phyloP scores from a whole-genome alignment of 805 yeast genomes.

The Debaryomyces hansenii region DNA sequence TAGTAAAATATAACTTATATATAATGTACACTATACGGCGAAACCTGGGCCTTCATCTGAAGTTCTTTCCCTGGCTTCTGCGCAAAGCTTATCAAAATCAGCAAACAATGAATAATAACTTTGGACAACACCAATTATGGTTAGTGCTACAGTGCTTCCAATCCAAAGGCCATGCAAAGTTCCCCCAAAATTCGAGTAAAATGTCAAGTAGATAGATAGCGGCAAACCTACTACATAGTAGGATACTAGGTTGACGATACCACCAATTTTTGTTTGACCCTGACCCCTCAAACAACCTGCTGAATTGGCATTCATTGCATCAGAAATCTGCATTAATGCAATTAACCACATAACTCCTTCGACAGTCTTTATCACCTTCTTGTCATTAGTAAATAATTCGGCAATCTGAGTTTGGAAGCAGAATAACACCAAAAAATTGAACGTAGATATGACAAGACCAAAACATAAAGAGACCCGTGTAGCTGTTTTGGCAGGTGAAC shows the following conservation, averaged over 20 bases:
- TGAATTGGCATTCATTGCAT: slow-evolving; percentile 66
- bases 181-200: slow-evolving; percentile 45
- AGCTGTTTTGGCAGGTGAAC: slow-evolving; percentile 32
- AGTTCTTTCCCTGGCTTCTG: slow-evolving; percentile 24
- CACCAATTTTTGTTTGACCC: slow-evolving; percentile 68
- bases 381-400: slow-evolving; percentile 57
- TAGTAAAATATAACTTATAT: slow-evolving; percentile 1
- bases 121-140: slow-evolving; percentile 49
- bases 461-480: slow-evolving; percentile 38
- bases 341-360: slow-evolving; percentile 57
- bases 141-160: slow-evolving; percentile 55
- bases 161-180: slow-evolving; percentile 65
- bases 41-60: neutral
- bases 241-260: slow-evolving; percentile 54
- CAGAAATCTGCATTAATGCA: slow-evolving; percentile 69
- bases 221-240: slow-evolving; percentile 68
- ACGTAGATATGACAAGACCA: slow-evolving; percentile 33
- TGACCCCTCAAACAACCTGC: slow-evolving; percentile 81
- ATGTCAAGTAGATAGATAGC: slow-evolving; percentile 53
- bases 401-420: slow-evolving; percentile 36
- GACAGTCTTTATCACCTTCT: slow-evolving; percentile 52
- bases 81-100: slow-evolving; percentile 36
- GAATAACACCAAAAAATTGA: slow-evolving; percentile 32
- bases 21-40: neutral
- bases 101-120: slow-evolving; percentile 34